Conservation (phyloP, 805 yeast genomes). For the Lachancea lanzarotensis region DNA sequence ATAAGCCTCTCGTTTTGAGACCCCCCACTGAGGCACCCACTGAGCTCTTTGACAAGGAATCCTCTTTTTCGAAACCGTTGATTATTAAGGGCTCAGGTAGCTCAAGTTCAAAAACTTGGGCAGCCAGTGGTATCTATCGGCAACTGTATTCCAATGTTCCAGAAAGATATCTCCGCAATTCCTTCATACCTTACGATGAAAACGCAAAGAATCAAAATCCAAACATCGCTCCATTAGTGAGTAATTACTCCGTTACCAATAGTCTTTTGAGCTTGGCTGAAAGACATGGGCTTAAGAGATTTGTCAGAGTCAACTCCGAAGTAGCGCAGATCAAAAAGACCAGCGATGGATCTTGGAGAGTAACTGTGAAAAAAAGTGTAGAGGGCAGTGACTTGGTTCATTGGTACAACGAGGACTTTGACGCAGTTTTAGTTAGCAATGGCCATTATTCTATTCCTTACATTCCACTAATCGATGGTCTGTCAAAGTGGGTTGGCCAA, state of each 20-base stretch:
- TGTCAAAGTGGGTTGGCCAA: slow-evolving; percentile 13
- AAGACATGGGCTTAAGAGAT: slow-evolving; percentile 4
- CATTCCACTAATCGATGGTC: slow-evolving; percentile 26
- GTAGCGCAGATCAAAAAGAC: slow-evolving; percentile 16
- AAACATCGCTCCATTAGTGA: slow-evolving; percentile 11
- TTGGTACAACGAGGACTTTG: slow-evolving; percentile 37
- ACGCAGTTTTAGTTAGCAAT: slow-evolving; percentile 35
- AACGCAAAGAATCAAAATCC: background rate
- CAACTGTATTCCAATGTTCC: slow-evolving; percentile 17
- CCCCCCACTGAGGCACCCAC: slow-evolving; percentile 14
- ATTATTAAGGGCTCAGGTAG: background rate
- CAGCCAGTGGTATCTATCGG: slow-evolving; percentile 16
- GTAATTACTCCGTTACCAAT: slow-evolving; percentile 11
- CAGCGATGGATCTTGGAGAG: slow-evolving; percentile 10
- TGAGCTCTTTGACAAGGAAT: slow-evolving; percentile 13
- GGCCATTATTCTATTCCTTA: slow-evolving; percentile 40
- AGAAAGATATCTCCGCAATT: slow-evolving; percentile 15
- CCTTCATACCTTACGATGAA: slow-evolving; percentile 13
- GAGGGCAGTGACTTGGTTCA: slow-evolving; percentile 21
- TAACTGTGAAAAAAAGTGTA: slow-evolving; percentile 12
- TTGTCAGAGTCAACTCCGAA: slow-evolving; percentile 14
- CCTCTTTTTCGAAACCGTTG: slow-evolving; percentile 8
- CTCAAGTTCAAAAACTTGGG: slow-evolving; percentile 7
- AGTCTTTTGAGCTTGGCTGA: slow-evolving; percentile 12
- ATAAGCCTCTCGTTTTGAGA: slow-evolving; percentile 32